Base-by-base conservation (phyloP, 2,329 filamentous ascomycete species). In the Hypocrella siamensis region DNA sequence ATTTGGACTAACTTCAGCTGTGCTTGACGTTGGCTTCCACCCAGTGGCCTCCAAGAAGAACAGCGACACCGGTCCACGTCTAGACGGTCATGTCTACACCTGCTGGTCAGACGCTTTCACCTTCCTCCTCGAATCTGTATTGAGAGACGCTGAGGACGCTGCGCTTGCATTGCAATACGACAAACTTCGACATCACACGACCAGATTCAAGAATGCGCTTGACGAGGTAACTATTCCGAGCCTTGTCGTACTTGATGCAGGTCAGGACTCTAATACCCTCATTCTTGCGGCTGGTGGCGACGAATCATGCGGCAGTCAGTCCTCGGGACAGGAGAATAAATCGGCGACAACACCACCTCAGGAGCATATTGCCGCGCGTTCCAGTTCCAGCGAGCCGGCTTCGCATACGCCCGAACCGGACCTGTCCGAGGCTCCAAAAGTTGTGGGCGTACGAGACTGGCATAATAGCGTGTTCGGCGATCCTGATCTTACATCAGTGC, bases 141-240 rank as follows among this genome's bases (percentile, higher is more conserved):
- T 77, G 14, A 56, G 69, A 8, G 74, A 77, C 38, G 69, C 62
- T 1, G 72, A 78, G 45, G 71, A 75, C 39, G 60, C 69, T 53
- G 58, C 61, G 1, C 58, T 78, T 4, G 60, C 63, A 17, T 52
- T 77, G n/a, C 62, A 63, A 4, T 78, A 77, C 40, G 56, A 61
- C 17, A 49, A 57, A 4, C 62, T 78, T 3, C 57, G 73, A 30
- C 48, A 50, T 10, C 64, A 70, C n/a, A 65, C 69, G 34, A 46
- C 54, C 24, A 57, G 65, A 9, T 56, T 72, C 17, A 48, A 56
- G 9, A 55, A 63, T 33, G 35, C 63, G 3, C 50, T 79, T 4
- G 66, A 75, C 34, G 55, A 55, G 4, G 63, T 78, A 3, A 63
- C 49, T 4, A 49, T 52, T 10, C 60, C 71, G 2, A 54, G 64